Percentiles rank a stretch among this genome's conserved stretches.
phyloP scores from a whole-genome alignment of 306 rosid species.

The Lathyrus oleraceus region DNA sequence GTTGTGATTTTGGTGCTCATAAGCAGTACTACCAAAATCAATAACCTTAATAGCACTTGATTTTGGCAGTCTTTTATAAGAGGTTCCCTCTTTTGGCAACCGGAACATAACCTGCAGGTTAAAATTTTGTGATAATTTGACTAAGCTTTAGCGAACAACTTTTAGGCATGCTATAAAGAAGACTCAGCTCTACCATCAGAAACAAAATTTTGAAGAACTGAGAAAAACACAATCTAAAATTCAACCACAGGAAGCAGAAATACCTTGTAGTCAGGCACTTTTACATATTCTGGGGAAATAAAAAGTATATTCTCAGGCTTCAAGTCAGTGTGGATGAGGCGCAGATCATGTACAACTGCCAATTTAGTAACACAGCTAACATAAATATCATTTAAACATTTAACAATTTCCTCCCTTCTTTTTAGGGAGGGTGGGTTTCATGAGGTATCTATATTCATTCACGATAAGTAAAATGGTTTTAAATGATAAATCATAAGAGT shows the following conservation, averaged over 20 bases:
- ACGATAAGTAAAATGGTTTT: not conserved
- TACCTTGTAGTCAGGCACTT: constrained; percentile 27
- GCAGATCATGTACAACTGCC: constrained; percentile 28
- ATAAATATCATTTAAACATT: not conserved
- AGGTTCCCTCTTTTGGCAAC: constrained; percentile 13
- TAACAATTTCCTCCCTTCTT: not conserved
- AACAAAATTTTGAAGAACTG: not conserved
- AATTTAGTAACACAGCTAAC: constrained; percentile 3
- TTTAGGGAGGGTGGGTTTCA: not conserved
- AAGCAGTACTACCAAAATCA: constrained; percentile 88
- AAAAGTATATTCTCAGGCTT: constrained; percentile 27
- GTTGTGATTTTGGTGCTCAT: constrained; percentile 72
- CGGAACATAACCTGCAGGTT: constrained; percentile 8
- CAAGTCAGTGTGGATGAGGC: constrained; percentile 25
- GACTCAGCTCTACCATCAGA: not conserved
- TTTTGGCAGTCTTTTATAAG: constrained; percentile 54
- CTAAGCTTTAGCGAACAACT: not conserved
- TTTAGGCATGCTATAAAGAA: not conserved
- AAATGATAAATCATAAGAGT: not conserved
- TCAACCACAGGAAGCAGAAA: not conserved
- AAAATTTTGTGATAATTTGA: constrained; percentile 2
- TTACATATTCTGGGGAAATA: constrained; percentile 21
- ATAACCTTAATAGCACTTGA: constrained; percentile 80
- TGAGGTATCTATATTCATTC: not conserved
- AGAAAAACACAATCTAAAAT: not conserved